phyloP scores from a whole-genome alignment of 1,284 basidiomycete species.

The Cryptococcus hybrid region DNA sequence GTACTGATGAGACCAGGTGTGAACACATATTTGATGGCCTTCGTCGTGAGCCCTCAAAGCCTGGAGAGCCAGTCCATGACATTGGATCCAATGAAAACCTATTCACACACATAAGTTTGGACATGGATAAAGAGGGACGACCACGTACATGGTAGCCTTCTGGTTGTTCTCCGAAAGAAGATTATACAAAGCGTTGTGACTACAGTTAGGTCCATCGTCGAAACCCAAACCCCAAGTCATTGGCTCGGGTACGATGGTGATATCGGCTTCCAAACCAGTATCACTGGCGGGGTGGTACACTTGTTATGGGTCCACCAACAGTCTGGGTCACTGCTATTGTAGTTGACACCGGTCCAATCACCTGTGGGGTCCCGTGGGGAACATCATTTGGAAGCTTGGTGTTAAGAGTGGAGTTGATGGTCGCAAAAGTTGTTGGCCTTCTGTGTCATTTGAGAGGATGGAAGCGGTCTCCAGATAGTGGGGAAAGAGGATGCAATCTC shows the following conservation, averaged over 20 bases:
- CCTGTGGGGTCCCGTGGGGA: constrained; percentile 44
- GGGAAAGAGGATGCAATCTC: constrained; percentile 38
- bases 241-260: constrained; percentile 51
- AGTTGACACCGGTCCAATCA: constrained; percentile 31
- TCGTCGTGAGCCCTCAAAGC: constrained; percentile 53
- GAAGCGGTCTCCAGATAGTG: constrained; percentile 44
- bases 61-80: constrained; percentile 57
- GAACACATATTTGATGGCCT: constrained; percentile 51
- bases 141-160: constrained; percentile 53
- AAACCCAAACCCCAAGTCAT: constrained; percentile 55
- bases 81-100: constrained; percentile 54
- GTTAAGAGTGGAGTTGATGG: constrained; percentile 44
- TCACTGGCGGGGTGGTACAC: constrained; percentile 40
- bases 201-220: constrained; percentile 55
- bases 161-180: constrained; percentile 52
- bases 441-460: constrained; percentile 47
- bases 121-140: neutral
- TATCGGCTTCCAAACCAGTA: constrained; percentile 42
- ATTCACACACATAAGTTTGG: neutral
- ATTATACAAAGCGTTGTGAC: constrained; percentile 57
- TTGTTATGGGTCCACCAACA: constrained; percentile 51
- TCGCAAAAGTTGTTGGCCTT: constrained; percentile 39
- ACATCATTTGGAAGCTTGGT: constrained; percentile 34
- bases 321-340: constrained; percentile 40
- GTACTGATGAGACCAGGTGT: constrained; percentile 54